Base-by-base conservation (phyloP, 768 basidiomycete genomes). In the Russula abietina region DNA sequence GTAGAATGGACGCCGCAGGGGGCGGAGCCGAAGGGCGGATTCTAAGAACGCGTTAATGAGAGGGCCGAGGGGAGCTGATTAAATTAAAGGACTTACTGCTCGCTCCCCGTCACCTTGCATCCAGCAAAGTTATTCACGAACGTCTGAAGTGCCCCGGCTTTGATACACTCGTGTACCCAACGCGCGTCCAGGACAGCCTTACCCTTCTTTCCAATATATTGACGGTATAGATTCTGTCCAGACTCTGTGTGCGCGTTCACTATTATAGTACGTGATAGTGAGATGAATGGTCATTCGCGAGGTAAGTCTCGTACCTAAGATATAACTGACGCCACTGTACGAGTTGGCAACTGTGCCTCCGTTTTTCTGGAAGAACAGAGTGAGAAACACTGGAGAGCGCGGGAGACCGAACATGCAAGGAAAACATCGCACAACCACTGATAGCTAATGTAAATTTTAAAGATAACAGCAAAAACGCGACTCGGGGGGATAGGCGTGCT, bases 111-210 rank as follows among this genome's bases (percentile, higher is more conserved):
- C 22, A 93, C 83, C 75, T 88, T 92, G 68, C 88, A 93, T 28
- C 83, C 88, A 12, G 86, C 89, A 83, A 87, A 93, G 68, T 89
- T 85, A 60, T 77, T 83, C 55, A 83, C 80, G 69, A 86, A 92
- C 0, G 88, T 89, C 71, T 89, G 87, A 38, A 93, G 77, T 50
- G 81, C 79, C 55, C 83, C 81, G 7, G 80, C 75, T 68, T 85
- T 83, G 68, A 93, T 78, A 68, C 91, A 93, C 70, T 90, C 87
- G 54, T 81, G 80, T 24, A 91, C 80, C 91, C 91, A 93, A 51
- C 82, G 81, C 5, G 82, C 80, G 68, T 83, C 80, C 8, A 93
- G 81, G 2, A 93, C 83, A 50, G 91, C 76, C 72, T 92, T 92
- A 45, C 82, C 84, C 74, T 89, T 91, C 74, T 91, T 92, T 50